Conservation (phyloP, 1,139 yeast species). For the Dujonia santamariae region DNA sequence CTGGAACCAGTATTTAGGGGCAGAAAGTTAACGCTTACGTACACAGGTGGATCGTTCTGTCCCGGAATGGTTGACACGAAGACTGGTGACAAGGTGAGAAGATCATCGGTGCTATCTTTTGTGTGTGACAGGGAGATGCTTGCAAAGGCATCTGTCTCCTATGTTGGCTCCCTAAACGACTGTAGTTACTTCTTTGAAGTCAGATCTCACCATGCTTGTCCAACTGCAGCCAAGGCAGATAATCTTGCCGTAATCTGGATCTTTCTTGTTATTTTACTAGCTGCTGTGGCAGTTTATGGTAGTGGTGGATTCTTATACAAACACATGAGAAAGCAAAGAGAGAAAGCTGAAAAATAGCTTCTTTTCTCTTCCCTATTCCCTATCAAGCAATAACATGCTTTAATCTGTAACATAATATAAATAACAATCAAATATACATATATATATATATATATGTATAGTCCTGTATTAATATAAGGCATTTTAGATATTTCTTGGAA, state of each 20-base stretch:
- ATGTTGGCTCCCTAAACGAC: conserved; percentile 67
- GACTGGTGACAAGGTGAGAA: conserved; percentile 45
- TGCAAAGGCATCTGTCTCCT: conserved; percentile 64
- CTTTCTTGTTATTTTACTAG: conserved; percentile 49
- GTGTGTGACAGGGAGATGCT: conserved; percentile 77
- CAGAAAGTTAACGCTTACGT: conserved; percentile 65
- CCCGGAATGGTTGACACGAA: conserved; percentile 25
- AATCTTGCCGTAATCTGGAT: conserved; percentile 61
- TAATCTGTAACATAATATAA: too few relatives aligned
- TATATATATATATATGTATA: too few relatives aligned
- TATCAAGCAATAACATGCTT: too few relatives aligned
- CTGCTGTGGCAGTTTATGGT: conserved; percentile 53
- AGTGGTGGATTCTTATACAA: conserved; percentile 54
- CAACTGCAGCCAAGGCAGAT: conserved; percentile 63
- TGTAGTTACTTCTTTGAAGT: conserved; percentile 87
- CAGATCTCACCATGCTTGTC: conserved; percentile 84
- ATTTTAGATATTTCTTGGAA: too few relatives aligned
- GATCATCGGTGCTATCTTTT: conserved; percentile 68
- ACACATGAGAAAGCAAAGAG: conserved; percentile 13
- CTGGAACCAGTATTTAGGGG: conserved; percentile 68
- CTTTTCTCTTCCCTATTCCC: too few relatives aligned
- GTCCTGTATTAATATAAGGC: too few relatives aligned
- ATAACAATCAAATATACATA: too few relatives aligned
- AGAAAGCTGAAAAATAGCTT: too few relatives aligned
- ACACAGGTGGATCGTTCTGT: conserved; percentile 73